Base-by-base conservation (phyloP, 176 grass and related monocot species). In the Oryza nivara region DNA sequence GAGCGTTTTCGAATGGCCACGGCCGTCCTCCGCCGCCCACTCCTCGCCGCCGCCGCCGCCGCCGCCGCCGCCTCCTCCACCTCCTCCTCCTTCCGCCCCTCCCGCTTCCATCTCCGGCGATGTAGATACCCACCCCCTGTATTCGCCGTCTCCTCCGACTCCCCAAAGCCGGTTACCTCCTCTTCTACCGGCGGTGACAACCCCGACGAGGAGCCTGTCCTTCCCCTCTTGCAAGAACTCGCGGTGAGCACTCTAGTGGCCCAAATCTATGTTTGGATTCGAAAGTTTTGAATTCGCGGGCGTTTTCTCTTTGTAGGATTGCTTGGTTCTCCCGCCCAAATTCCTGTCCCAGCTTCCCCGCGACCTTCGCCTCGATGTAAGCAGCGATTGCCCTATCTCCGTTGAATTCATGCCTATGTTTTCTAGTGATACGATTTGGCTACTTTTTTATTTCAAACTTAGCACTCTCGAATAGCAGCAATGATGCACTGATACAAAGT, bases 311-410 rank as follows among this genome's bases (percentile, higher is more conserved):
- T 54, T 35, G 45, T 45, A 95, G 90, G 90, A 90, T 86, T 86
- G 85, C 74, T 81, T 95, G 78, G 63, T 76, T 49, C 90, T 95
- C 17, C 90, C 90, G 9, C 66, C 93, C 58, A 91, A 95, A 84
- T 95, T 87, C 82, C n/a, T 95, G 9, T 92, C 93, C 9, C 77
- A 73, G 4, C 93, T 95, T n/a, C 75, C 94, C 26, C 75, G 84
- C 11, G 91, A 95, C 85, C 93, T 98, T 35, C 93, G 91, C 19
- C 80, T 92, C 8, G 92, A 98, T 78, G 95, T 95, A 85, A 92
- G 80, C 22, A 15, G 1, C 14, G 1, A 54, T 40, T 47, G 9
- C 16, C 25, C 19, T 25, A n/a, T 72, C 48, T 3, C 17, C 28
- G 7, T 71, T 71, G 4, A 56, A 56, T 40, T 65, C 30, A 9